These are phyloP conservation scores for Rubia tinctorum DNA, from an alignment of 305 asterid species.

Conservation along the genomic window DNA sequence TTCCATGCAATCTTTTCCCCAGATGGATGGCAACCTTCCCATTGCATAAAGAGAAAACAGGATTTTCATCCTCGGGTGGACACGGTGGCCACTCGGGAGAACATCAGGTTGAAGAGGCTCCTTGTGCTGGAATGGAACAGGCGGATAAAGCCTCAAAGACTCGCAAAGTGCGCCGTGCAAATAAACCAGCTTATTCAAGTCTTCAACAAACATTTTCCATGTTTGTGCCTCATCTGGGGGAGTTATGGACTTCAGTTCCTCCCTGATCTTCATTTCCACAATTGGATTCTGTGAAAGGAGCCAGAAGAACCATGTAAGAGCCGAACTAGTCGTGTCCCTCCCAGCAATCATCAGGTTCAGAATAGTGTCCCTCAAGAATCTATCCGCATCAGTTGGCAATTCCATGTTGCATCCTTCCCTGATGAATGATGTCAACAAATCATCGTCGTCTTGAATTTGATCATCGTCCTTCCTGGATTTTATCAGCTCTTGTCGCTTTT, in stretches of 20 bases:
- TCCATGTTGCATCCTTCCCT: slow-evolving; percentile 14
- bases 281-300: slow-evolving; percentile 42
- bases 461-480: slow-evolving; percentile 6
- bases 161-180: slow-evolving; percentile 59
- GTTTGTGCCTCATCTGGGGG: slow-evolving; percentile 11
- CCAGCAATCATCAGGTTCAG: slow-evolving; percentile 65
- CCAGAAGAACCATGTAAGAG: slow-evolving; percentile 65
- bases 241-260: slow-evolving; percentile 31
- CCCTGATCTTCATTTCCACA: slow-evolving; percentile 38
- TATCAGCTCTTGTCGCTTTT: slow-evolving; percentile 32
- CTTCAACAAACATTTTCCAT: slow-evolving; percentile 30
- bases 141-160: slow-evolving; percentile 54
- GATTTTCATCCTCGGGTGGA: slow-evolving; percentile 46
- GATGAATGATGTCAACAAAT: slow-evolving; percentile 47
- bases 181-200: slow-evolving; percentile 36
- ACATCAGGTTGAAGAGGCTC: slow-evolving; percentile 34
- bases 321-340: slow-evolving; percentile 66
- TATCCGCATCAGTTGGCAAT: slow-evolving; percentile 24
- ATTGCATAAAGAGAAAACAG: slow-evolving; percentile 47
- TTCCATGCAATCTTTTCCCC: slow-evolving; percentile 57
- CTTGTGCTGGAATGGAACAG: slow-evolving; percentile 59
- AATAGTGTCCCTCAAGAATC: slow-evolving; percentile 48
- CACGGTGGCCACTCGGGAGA: slow-evolving; percentile 56
- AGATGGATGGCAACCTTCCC: slow-evolving; percentile 58
- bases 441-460: slow-evolving; percentile 26